phyloP scores from a whole-genome alignment of 1,139 yeast species.

The Taphrina sp. region DNA sequence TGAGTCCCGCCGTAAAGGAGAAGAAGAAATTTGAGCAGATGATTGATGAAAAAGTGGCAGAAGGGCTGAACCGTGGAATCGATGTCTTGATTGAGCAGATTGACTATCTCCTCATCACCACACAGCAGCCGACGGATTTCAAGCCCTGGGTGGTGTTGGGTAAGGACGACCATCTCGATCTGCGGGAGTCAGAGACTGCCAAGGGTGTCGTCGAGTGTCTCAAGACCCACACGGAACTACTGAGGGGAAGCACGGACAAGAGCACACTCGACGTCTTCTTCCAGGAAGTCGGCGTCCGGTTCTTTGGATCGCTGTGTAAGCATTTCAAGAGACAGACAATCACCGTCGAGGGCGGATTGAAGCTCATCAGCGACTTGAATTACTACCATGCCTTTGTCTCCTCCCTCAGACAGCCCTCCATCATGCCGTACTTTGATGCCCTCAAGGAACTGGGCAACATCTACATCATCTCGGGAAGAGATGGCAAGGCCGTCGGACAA shows the following conservation, averaged over 20 bases:
- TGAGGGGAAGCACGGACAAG: constrained; percentile 82
- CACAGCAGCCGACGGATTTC: constrained; percentile 57
- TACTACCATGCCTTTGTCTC: constrained; percentile 68
- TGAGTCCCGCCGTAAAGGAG: constrained; percentile 74
- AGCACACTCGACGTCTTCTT: constrained; percentile 87
- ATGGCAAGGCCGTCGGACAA: constrained; percentile 79
- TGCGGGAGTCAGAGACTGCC: constrained; percentile 46
- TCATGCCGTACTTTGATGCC: constrained; percentile 75
- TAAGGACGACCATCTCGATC: constrained; percentile 26
- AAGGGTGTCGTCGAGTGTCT: constrained; percentile 59
- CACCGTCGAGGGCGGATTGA: constrained; percentile 78
- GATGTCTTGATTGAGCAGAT: constrained; percentile 82
- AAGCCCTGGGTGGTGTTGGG: constrained; percentile 45
- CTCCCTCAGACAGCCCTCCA: constrained; percentile 63
- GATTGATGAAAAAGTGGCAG: constrained; percentile 86
- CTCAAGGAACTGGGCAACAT: constrained; percentile 81
- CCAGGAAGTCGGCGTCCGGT: constrained; percentile 87
- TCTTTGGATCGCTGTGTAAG: constrained; percentile 73
- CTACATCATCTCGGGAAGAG: constrained; percentile 69
- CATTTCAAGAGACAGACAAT: constrained; percentile 66
- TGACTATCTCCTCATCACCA: constrained; percentile 53
- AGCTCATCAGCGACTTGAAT: constrained; percentile 59
- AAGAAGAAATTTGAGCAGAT: constrained; percentile 76
- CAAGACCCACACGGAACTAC: constrained; percentile 68
- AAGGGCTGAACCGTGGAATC: constrained; percentile 85